Evolutionary conservation across 2,329 filamentous ascomycete genomes (phyloP), one percentile per base, ranked within the genome.

Genomic region (Colletotrichum tanaceti): DNA sequence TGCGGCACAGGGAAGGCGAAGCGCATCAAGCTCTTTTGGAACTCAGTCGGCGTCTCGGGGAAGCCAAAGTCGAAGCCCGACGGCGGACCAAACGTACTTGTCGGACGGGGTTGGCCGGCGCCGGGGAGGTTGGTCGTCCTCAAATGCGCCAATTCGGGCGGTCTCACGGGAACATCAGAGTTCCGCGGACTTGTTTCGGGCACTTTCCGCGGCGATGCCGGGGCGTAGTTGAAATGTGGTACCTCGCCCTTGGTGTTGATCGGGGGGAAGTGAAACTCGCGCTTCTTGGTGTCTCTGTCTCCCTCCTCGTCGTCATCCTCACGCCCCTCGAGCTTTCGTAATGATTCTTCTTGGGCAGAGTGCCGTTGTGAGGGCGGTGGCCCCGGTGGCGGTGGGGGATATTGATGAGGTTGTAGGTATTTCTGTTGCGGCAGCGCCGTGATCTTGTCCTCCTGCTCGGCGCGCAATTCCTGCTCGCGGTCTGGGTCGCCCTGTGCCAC

Each of bases 21-120:
- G 18, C 93, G 91, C 89, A 97, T 95, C 58, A 97, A 83, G 73
- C 89, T 93, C 84, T 94, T 95, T 76, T 97, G 93, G 79, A 97
- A 93, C 74, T 94, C 90, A 0, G 93, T 94, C 9, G 94, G 93
- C 32, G 93, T 94, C 69, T 89, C 88, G 0, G 93, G 91, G 79
- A 97, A 97, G 20, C 93, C 93, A 75, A 93, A 93, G 74, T 92
- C 90, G 74, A 92, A 92, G n/a, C 86, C 87, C 0, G 85, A 85
- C 1, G 87, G 86, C 16, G 87, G 86, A 13, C 86, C 87, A 68
- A 88, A 87, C 2, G 86, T 87, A 54, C 85, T 87, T 1, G 83
- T 87, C 0, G 86, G 86, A 16, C 86, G 80, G 14, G 79, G 74
- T 50, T 71, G 70, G 39, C 75, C 72, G 52, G 73, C 70, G 35